Evolutionary conservation across 1,284 basidiomycete species (phyloP).

Genomic region (Malassezia brasiliensis): DNA sequence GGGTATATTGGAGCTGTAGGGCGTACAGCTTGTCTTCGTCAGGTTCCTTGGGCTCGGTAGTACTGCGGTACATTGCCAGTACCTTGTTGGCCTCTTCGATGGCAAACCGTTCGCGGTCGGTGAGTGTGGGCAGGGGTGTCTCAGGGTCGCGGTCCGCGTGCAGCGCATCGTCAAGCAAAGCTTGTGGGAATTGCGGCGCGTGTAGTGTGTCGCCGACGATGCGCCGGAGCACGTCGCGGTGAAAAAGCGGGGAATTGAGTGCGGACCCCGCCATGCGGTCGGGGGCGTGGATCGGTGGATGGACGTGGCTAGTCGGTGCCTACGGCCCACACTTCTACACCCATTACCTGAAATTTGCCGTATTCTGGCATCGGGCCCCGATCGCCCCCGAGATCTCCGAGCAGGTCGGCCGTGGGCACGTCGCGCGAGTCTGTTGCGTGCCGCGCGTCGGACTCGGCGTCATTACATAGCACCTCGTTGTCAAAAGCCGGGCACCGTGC

Average conservation of each 20-base stretch:
- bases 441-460: slow-evolving; percentile 2
- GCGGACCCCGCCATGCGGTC: background rate
- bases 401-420: slow-evolving; percentile 14
- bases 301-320: slow-evolving; percentile 51
- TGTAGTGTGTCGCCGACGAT: background rate
- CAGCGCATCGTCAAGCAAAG: background rate
- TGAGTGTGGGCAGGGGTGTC: slow-evolving; percentile 3
- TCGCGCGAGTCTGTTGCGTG: slow-evolving; percentile 8
- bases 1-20: background rate
- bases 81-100: slow-evolving; percentile 3
- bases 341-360: slow-evolving; percentile 68
- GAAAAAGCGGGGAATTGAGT: background rate
- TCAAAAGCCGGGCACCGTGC: slow-evolving; percentile 74
- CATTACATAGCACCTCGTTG: slow-evolving; percentile 66
- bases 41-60: background rate
- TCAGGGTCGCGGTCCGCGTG: background rate
- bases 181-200: slow-evolving; percentile 4
- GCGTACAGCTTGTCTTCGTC: background rate
- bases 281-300: background rate
- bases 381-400: slow-evolving; percentile 20
- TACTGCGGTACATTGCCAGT: background rate
- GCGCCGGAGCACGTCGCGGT: background rate
- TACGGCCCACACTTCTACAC: slow-evolving; percentile 68
- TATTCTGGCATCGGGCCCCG: slow-evolving; percentile 52
- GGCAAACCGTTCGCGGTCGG: background rate